Evolutionary conservation across 257 asterid genomes (phyloP).

Genomic region (Solanum pinnatisectum): DNA sequence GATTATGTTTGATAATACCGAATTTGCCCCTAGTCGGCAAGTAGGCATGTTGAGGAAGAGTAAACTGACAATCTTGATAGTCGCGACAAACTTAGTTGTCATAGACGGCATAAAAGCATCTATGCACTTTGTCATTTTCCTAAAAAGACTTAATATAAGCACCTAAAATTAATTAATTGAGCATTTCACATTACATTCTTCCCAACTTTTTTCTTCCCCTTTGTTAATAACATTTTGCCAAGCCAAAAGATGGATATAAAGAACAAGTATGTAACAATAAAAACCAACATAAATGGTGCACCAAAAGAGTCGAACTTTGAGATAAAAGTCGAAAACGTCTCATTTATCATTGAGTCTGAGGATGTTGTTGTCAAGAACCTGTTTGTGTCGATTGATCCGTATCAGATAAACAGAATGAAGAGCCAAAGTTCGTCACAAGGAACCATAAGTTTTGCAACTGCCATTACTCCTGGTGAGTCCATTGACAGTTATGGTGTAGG

Average conservation of each 20-base stretch:
- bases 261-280: slow-evolving; percentile 15
- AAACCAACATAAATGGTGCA: slow-evolving; percentile 13
- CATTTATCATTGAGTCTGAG: neutral
- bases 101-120: neutral
- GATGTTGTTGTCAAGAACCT: slow-evolving; percentile 39
- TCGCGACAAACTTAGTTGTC: no score
- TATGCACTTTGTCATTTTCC: neutral
- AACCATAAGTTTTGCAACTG: slow-evolving; percentile 18
- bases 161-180: neutral
- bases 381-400: slow-evolving; percentile 59
- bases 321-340: slow-evolving; percentile 14
- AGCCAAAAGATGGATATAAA: slow-evolving; percentile 8
- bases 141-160: neutral
- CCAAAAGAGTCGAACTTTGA: slow-evolving; percentile 30
- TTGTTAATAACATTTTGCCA: neutral
- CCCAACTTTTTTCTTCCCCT: neutral
- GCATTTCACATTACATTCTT: neutral
- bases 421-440: slow-evolving; percentile 32
- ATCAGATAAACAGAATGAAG: slow-evolving; percentile 64
- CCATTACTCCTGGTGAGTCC: slow-evolving; percentile 37
- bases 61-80: neutral
- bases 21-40: neutral
- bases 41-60: neutral
- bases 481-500: slow-evolving; percentile 65
- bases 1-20: neutral